phyloP scores from a whole-genome alignment of 495 filamentous ascomycete genomes.

The Hypoxylon cercidicola region DNA sequence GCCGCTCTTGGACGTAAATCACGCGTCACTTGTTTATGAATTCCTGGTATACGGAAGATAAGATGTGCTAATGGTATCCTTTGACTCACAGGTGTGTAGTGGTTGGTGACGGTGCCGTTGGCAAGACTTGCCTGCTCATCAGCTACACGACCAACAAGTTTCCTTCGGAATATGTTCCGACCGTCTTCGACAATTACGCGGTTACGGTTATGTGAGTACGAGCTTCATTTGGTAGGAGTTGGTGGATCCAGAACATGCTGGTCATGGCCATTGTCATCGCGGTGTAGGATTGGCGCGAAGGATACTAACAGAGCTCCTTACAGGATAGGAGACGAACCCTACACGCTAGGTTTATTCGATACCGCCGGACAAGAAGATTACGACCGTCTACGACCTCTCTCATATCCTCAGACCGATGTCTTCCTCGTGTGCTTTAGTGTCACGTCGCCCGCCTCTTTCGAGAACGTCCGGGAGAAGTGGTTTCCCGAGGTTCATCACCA shows the following conservation, averaged over 20 bases:
- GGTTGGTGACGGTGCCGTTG: constrained; percentile 98
- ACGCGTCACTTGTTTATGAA: constrained; percentile 25
- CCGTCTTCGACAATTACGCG: constrained; percentile 99
- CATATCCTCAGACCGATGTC: constrained; percentile 98
- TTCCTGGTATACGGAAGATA: not conserved
- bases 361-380: constrained; percentile 99
- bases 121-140: constrained; percentile 98
- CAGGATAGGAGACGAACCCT: constrained; percentile 99
- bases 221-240: not conserved
- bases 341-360: constrained; percentile 97
- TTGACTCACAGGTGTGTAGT: constrained; percentile 82
- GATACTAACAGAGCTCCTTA: constrained; percentile 35
- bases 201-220: constrained; percentile 95
- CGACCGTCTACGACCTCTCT: constrained; percentile 93
- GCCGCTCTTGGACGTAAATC: constrained; percentile 9
- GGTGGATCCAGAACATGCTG: constrained; percentile 1
- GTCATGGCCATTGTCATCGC: constrained; percentile 10
- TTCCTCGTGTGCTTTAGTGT: constrained; percentile 99
- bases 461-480: constrained; percentile 99
- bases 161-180: constrained; percentile 98
- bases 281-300: constrained; percentile 7
- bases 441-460: constrained; percentile 97
- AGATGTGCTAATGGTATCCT: constrained; percentile 24
- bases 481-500: constrained; percentile 98
- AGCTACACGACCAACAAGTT: constrained; percentile 99